Evolutionary conservation across 495 filamentous ascomycete genomes (phyloP).

Genomic region (Trichoderma reesei): DNA sequence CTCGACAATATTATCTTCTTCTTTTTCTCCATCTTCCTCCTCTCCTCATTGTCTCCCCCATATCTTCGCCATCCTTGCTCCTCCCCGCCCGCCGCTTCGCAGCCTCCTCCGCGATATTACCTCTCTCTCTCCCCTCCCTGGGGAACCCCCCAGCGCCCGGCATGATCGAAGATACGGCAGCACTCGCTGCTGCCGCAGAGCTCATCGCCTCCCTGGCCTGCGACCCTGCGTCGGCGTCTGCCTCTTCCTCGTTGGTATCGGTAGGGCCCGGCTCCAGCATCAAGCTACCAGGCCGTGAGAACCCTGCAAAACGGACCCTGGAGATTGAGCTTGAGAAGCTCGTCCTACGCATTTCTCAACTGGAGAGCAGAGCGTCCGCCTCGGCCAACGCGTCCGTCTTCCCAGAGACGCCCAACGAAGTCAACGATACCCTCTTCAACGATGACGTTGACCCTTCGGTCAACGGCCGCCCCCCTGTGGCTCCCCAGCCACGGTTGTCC

Average conservation of each 20-base stretch:
- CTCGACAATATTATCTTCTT: too few species aligned
- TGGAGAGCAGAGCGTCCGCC: constrained; percentile 55
- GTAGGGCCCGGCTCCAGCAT: constrained; percentile 28
- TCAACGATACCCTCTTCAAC: constrained; percentile 42
- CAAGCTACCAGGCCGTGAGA: constrained; percentile 54
- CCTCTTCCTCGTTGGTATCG: constrained; percentile 18
- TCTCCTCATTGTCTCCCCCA: neutral
- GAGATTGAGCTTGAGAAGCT: constrained; percentile 64
- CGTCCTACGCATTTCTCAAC: constrained; percentile 53
- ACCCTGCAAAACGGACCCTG: constrained; percentile 53
- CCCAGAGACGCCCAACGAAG: constrained; percentile 55
- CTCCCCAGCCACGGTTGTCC: constrained; percentile 12
- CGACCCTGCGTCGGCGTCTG: constrained; percentile 26
- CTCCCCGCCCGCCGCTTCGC: constrained; percentile 3
- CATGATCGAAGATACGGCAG: constrained; percentile 47
- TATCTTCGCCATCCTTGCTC: neutral
- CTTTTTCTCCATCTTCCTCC: neutral
- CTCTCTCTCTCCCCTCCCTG: neutral
- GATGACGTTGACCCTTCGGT: constrained; percentile 28
- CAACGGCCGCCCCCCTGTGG: constrained; percentile 6
- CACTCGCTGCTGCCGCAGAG: constrained; percentile 51
- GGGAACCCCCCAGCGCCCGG: constrained; percentile 7
- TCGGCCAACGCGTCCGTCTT: constrained; percentile 36
- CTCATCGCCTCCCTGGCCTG: constrained; percentile 54
- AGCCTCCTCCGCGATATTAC: constrained; percentile 4